phyloP scores from a whole-genome alignment of 2,329 filamentous ascomycete species.

The Alternaria alternata region DNA sequence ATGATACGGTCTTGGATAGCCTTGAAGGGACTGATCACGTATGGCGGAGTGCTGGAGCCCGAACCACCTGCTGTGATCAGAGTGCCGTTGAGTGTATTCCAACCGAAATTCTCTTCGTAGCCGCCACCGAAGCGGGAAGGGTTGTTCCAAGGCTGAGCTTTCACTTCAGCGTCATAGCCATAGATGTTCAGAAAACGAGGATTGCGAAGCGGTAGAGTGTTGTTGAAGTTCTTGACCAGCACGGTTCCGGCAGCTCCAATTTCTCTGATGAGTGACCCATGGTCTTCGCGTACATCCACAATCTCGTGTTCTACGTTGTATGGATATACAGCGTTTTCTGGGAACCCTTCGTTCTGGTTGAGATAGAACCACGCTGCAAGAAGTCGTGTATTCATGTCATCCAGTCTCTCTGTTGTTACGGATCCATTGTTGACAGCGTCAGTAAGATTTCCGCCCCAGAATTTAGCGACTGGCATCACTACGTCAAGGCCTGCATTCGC shows the following conservation, averaged over 20 bases:
- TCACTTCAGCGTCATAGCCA: conserved; percentile 51
- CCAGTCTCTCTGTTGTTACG: conserved; percentile 31
- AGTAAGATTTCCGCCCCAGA: conserved; percentile 43
- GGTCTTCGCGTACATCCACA: conserved; percentile 55
- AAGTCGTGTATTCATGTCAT: conserved; percentile 44
- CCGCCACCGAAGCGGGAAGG: conserved; percentile 49
- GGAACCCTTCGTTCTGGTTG: conserved; percentile 52
- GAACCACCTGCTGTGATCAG: conserved; percentile 49
- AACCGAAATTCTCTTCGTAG: conserved; percentile 51
- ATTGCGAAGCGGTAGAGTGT: conserved; percentile 61
- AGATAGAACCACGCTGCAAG: conserved; percentile 40
- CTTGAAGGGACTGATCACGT: conserved; percentile 53
- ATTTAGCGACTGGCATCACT: conserved; percentile 49
- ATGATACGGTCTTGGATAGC: conserved; percentile 46
- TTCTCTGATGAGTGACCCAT: conserved; percentile 51
- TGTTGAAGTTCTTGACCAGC: conserved; percentile 61
- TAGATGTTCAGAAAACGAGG: conserved; percentile 51
- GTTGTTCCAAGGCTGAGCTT: conserved; percentile 49
- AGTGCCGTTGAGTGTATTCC: conserved; percentile 53
- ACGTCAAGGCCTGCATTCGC: conserved; percentile 60
- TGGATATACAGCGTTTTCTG: conserved; percentile 33
- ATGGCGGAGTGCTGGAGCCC: conserved; percentile 51
- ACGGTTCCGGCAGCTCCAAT: conserved; percentile 53
- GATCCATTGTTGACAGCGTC: conserved; percentile 42
- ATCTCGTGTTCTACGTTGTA: conserved; percentile 53